phyloP scores from a whole-genome alignment of 2,329 filamentous ascomycete species.

The Geoglossum cookeanum region DNA sequence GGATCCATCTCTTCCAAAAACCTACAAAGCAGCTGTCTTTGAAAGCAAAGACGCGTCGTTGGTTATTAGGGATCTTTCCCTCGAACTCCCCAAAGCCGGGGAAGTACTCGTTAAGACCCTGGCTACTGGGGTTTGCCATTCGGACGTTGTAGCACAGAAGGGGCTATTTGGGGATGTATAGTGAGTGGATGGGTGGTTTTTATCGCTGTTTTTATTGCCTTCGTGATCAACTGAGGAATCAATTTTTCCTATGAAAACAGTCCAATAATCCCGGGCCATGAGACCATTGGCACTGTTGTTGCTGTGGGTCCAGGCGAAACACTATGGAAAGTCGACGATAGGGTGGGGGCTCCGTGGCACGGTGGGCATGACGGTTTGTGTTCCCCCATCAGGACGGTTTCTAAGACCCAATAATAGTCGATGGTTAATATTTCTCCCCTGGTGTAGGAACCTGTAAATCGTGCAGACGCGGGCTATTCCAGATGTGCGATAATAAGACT shows the following conservation, averaged over 20 bases:
- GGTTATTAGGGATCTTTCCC: slow-evolving; percentile 37
- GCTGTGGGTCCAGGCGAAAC: slow-evolving; percentile 38
- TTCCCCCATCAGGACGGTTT: not conserved
- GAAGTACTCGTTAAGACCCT: slow-evolving; percentile 52
- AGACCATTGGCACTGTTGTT: slow-evolving; percentile 48
- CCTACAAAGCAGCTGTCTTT: slow-evolving; percentile 47
- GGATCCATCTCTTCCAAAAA: slow-evolving; percentile 33
- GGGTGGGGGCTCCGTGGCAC: slow-evolving; percentile 51
- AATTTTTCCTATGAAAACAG: slow-evolving; percentile 10
- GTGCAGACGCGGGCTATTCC: slow-evolving; percentile 44
- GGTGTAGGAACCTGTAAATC: slow-evolving; percentile 37
- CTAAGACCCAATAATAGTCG: not conserved
- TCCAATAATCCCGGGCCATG: slow-evolving; percentile 50
- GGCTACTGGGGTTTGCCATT: slow-evolving; percentile 54
- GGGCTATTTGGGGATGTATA: slow-evolving; percentile 36
- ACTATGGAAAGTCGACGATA: slow-evolving; percentile 41
- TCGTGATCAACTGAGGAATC: no score
- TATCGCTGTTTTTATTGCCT: not conserved
- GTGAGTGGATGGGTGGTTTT: slow-evolving; percentile 10
- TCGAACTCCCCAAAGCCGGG: slow-evolving; percentile 34
- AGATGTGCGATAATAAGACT: slow-evolving; percentile 43
- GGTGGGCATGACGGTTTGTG: slow-evolving; percentile 28
- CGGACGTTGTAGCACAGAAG: slow-evolving; percentile 30
- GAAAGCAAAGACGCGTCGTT: slow-evolving; percentile 32
- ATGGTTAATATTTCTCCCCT: not conserved